These are phyloP conservation scores for Cucumis sativus DNA, from an alignment of 306 rosid genomes.

Conservation along the genomic window Cucumber_9930_V3 NC_026659.2:1093001-1093500, in stretches of 20 bases:
- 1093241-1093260: too few relatives aligned
- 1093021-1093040: neutral
- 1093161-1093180: neutral
- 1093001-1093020: neutral
- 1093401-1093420: conserved; percentile 16
- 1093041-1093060: neutral
- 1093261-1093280: too few relatives aligned
- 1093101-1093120: conserved; percentile 93
- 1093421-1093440: conserved; percentile 54
- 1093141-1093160: conserved; percentile 34
- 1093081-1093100: conserved; percentile 29
- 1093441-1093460: conserved; percentile 90
- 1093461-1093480: conserved; percentile 62
- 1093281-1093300: neutral
- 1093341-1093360: neutral
- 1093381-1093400: conserved; percentile 6
- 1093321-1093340: neutral
- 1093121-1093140: conserved; percentile 74
- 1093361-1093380: neutral
- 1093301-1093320: neutral
- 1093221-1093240: too few relatives aligned
- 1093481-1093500: conserved; percentile 98
- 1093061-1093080: conserved; percentile 18
- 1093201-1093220: too few relatives aligned
- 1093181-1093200: too few relatives aligned